Base-by-base conservation (phyloP, 495 filamentous ascomycete genomes). In the Polyplosphaeria fusca region DNA sequence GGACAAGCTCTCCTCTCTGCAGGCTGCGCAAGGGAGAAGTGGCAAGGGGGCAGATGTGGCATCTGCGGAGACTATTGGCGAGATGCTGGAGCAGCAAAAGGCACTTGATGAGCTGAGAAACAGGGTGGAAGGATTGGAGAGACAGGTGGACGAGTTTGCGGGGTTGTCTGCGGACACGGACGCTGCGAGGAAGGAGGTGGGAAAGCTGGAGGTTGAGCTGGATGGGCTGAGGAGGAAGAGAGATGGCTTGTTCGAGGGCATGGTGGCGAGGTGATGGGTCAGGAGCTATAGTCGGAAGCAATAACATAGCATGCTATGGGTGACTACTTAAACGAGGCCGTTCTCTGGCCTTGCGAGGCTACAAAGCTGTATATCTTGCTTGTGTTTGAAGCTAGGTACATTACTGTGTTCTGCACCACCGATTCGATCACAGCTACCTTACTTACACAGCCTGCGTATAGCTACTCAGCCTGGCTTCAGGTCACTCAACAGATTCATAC, bases 111-210 rank as follows among this genome's bases (percentile, higher is more conserved):
- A 70, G 1, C 55, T 83, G 58, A 69, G 79, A 18, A 58, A 68
- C 2, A 61, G 69, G 32, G 82, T 86, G 43, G 75, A 77, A 51
- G 76, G 76, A 16, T 64, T 90, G 19, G 82, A 87, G 47, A 70
- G 65, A 0, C 76, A 82, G 63, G 76, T 86, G 7, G 69, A 68
- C 24, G 76, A 70, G 2, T 92, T 86, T 60, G 77, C 83, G 55
- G 82, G 85, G 5, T 66, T 95, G 54, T 86, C 89, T 12, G 81
- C 80, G 13, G 85, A 92, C 59, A 70, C 78, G 24, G 78, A 85
- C 45, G 76, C 78, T 23, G 88, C 89, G 22, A 76, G 83, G 55
- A 65, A 75, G 14, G 82, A 85, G 67, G 77, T 92, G 38, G 85
- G 86, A 62, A 71, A 75, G 37, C 64, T 88, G 54, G 78, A 86